phyloP scores from a whole-genome alignment of 495 filamentous ascomycete genomes.

The Penicillium steckii region DNA sequence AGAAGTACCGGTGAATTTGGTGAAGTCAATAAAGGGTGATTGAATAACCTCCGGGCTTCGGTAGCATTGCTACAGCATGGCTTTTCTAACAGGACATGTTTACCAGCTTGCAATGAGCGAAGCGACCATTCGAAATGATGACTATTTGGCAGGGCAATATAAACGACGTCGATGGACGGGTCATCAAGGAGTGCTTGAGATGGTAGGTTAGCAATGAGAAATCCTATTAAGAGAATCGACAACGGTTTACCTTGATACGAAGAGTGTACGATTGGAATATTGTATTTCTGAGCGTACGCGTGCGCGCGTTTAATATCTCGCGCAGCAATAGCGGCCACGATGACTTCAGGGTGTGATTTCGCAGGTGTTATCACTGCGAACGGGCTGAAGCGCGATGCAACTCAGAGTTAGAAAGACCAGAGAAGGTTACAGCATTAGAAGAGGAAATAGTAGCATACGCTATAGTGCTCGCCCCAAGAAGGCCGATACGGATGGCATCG shows the following conservation, averaged over 20 bases:
- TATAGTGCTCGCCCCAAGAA: slow-evolving; percentile 33
- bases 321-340: slow-evolving; percentile 58
- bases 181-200: slow-evolving; percentile 38
- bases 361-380: slow-evolving; percentile 56
- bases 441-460: slow-evolving; percentile 11
- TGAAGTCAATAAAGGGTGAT: slow-evolving; percentile 25
- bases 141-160: slow-evolving; percentile 50
- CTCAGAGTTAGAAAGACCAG: not conserved
- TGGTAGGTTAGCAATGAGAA: not conserved
- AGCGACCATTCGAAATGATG: slow-evolving; percentile 48
- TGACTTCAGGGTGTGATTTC: slow-evolving; percentile 56
- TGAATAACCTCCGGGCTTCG: slow-evolving; percentile 39
- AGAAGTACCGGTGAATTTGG: slow-evolving; percentile 44
- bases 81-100: slow-evolving; percentile 52
- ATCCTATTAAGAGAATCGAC: not conserved
- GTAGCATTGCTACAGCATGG: slow-evolving; percentile 39
- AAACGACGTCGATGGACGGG: slow-evolving; percentile 41
- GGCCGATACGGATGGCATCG: slow-evolving; percentile 30
- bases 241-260: slow-evolving; percentile 40
- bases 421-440: not conserved
- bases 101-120: slow-evolving; percentile 35
- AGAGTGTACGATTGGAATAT: slow-evolving; percentile 52
- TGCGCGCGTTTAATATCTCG: slow-evolving; percentile 52
- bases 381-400: slow-evolving; percentile 34
- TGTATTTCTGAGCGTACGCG: slow-evolving; percentile 55